Evolutionary conservation across 768 basidiomycete species (phyloP).

Genomic region (Tricholoma sp.): DNA sequence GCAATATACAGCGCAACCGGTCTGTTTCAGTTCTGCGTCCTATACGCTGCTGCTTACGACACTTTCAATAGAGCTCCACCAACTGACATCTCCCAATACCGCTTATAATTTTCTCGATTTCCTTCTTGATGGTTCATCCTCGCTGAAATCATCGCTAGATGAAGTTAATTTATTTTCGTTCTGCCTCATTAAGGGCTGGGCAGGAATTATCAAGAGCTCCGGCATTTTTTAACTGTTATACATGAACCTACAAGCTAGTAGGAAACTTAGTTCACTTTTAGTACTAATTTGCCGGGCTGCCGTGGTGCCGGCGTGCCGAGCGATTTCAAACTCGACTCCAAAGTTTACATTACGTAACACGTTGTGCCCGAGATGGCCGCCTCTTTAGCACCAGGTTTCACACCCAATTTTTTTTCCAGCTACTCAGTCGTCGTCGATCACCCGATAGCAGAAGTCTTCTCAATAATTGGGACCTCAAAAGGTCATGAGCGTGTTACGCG

Average conservation of each 20-base stretch:
- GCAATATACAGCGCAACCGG: conserved; percentile 70
- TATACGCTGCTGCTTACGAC: background rate
- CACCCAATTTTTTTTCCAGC: conserved; percentile 25
- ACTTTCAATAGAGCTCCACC: conserved; percentile 59
- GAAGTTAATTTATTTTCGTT: conserved; percentile 52
- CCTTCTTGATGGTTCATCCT: conserved; percentile 47
- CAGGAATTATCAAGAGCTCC: conserved; percentile 63
- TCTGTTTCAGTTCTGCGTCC: conserved; percentile 19
- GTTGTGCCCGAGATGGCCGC: too few species aligned
- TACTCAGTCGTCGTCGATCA: conserved; percentile 24
- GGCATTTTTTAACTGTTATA: conserved; percentile 47
- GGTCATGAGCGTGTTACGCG: conserved; percentile 30
- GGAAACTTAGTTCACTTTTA: too few species aligned
- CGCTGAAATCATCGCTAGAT: conserved; percentile 39
- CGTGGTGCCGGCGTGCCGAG: too few species aligned
- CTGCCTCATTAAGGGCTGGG: conserved; percentile 67
- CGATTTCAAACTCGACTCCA: too few species aligned
- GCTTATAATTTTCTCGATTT: conserved; percentile 60
- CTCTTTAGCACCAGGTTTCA: conserved; percentile 10
- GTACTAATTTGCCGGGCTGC: too few species aligned
- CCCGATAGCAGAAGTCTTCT: conserved; percentile 23
- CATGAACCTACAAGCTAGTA: too few species aligned
- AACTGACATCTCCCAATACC: conserved; percentile 70
- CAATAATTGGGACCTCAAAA: conserved; percentile 21
- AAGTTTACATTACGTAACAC: too few species aligned